Evolutionary conservation across 805 yeast genomes (phyloP).

Genomic region (Wickerhamomyces canadensis): DNA sequence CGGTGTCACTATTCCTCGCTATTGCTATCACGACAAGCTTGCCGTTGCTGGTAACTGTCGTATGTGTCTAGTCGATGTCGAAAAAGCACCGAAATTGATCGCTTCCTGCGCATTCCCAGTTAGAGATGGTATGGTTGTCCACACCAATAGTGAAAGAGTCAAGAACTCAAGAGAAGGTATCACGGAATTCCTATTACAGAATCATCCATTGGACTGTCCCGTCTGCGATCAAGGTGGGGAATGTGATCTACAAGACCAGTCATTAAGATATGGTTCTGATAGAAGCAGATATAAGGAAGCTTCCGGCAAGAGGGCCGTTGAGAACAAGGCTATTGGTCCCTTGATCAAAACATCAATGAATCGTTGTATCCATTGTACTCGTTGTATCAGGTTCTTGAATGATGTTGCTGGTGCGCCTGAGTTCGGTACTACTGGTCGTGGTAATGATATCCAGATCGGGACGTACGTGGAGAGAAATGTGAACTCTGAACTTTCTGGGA

Average conservation of each 20-base stretch:
- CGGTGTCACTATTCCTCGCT: constrained; percentile 81
- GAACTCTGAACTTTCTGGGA: constrained; percentile 81
- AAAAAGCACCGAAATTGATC: constrained; percentile 82
- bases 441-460: constrained; percentile 89
- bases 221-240: constrained; percentile 95
- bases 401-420: constrained; percentile 93
- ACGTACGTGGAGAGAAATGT: constrained; percentile 81
- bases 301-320: constrained; percentile 83
- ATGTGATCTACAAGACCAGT: constrained; percentile 87
- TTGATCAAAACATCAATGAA: constrained; percentile 87
- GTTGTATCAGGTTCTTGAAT: constrained; percentile 85
- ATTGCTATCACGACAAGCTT: constrained; percentile 87
- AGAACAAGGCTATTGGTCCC: constrained; percentile 88
- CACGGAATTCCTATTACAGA: constrained; percentile 80
- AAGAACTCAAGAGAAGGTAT: constrained; percentile 85
- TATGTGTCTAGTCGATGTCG: constrained; percentile 88
- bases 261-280: constrained; percentile 77
- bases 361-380: constrained; percentile 87
- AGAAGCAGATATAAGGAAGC: constrained; percentile 81
- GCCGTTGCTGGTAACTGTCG: constrained; percentile 92
- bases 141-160: constrained; percentile 72
- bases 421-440: constrained; percentile 84
- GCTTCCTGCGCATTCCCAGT: constrained; percentile 93
- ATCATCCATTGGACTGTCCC: constrained; percentile 91
- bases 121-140: constrained; percentile 83